These are phyloP conservation scores for Diatrype stigma DNA, from an alignment of 2,329 filamentous ascomycete species.

Conservation along the genomic window DNA sequence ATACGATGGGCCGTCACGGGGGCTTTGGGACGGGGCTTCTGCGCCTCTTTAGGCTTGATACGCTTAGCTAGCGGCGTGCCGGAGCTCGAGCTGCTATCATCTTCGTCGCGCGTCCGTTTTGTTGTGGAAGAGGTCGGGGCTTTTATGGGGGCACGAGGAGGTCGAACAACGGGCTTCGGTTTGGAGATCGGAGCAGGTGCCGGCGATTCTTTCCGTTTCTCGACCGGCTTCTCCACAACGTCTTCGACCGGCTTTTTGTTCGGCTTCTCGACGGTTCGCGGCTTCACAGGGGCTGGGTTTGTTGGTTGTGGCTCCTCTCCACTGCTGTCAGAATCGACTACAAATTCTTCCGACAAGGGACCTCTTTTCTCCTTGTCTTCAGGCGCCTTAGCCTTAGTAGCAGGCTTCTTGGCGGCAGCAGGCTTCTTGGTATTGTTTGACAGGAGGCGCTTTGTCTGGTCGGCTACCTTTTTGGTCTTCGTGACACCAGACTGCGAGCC, in stretches of 20 bases:
- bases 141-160: constrained; percentile 21
- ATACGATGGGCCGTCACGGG: constrained; percentile 39
- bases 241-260: constrained; percentile 12
- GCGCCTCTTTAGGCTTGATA: constrained; percentile 44
- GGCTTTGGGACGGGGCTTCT: constrained; percentile 27
- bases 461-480: constrained; percentile 54
- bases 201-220: constrained; percentile 7
- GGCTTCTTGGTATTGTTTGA: constrained; percentile 38
- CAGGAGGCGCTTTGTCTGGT: constrained; percentile 53
- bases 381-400: constrained; percentile 38
- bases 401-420: constrained; percentile 35
- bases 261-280: constrained; percentile 25
- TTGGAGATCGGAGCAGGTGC: constrained; percentile 27
- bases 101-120: constrained; percentile 51
- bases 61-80: constrained; percentile 55
- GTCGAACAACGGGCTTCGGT: constrained; percentile 27
- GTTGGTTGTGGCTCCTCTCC: constrained; percentile 45
- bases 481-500: constrained; percentile 45
- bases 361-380: constrained; percentile 37
- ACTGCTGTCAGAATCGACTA: constrained; percentile 52
- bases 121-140: constrained; percentile 32
- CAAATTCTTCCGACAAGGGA: constrained; percentile 51
- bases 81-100: constrained; percentile 57
- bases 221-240: constrained; percentile 9
- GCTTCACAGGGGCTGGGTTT: constrained; percentile 27